Percentiles rank a stretch among this genome's conserved stretches.
phyloP scores from a whole-genome alignment of 2,329 filamentous ascomycete species.

The Leptosphaerulina australis region DNA sequence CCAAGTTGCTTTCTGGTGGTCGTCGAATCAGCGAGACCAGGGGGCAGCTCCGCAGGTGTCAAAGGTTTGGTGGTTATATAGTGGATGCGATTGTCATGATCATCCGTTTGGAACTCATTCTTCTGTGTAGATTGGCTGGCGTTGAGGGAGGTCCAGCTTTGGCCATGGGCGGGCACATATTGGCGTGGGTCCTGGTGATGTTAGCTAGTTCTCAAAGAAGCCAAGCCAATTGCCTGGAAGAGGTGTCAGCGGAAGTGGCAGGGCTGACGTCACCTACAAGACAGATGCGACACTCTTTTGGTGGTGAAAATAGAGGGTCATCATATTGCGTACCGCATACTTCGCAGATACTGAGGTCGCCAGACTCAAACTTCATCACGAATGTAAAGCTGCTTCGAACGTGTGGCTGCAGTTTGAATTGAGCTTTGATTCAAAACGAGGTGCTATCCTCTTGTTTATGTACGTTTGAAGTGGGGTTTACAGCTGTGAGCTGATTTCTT shows the following conservation, averaged over 20 bases:
- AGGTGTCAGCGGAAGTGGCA: not conserved
- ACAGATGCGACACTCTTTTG: slow-evolving; percentile 70
- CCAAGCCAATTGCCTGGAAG: too few species aligned
- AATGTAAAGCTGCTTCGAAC: not conserved
- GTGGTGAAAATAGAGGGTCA: slow-evolving; percentile 53
- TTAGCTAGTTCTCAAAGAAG: too few species aligned
- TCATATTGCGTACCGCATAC: slow-evolving; percentile 75
- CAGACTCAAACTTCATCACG: slow-evolving; percentile 40
- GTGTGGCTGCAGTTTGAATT: too few species aligned
- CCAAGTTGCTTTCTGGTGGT: slow-evolving; percentile 59
- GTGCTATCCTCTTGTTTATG: slow-evolving; percentile 3
- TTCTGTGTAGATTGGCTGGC: slow-evolving; percentile 53
- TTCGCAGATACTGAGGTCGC: slow-evolving; percentile 64
- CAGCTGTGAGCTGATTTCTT: slow-evolving; percentile 13
- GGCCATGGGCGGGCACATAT: slow-evolving; percentile 68
- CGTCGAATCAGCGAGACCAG: slow-evolving; percentile 46
- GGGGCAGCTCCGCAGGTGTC: slow-evolving; percentile 26
- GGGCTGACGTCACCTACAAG: slow-evolving; percentile 59
- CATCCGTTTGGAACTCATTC: slow-evolving; percentile 61
- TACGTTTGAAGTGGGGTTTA: slow-evolving; percentile 17
- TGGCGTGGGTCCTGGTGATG: slow-evolving; percentile 64
- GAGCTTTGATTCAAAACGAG: not conserved
- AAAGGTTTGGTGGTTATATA: slow-evolving; percentile 52
- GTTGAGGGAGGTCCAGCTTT: slow-evolving; percentile 68
- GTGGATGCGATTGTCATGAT: slow-evolving; percentile 53